Conservation (phyloP, 2,329 filamentous ascomycete species). For the Uncinocarpus reesii region DNA sequence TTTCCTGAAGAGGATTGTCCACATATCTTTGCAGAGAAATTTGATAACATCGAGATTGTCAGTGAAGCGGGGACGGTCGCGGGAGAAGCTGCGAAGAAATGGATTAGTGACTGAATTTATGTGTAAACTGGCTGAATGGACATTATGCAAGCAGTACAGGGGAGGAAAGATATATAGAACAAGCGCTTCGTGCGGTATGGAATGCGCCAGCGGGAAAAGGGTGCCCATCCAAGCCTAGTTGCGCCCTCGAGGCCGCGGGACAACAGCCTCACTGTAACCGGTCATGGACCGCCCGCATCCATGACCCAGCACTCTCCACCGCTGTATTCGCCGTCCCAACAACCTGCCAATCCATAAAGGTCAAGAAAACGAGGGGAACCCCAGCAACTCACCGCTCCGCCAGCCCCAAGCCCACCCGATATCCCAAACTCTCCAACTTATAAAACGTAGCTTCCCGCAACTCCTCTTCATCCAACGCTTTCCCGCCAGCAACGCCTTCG, state of each 20-base stretch:
- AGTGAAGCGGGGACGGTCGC: constrained; percentile 73
- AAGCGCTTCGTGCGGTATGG: no score
- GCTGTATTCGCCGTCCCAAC: no score
- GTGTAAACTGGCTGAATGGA: no score
- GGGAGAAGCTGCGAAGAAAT: constrained; percentile 28
- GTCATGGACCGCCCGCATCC: no score
- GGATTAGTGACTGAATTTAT: background rate
- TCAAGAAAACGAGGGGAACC: background rate
- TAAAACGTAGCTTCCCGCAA: constrained; percentile 76
- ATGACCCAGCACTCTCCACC: no score
- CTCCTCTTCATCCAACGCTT: constrained; percentile 50
- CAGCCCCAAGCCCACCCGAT: constrained; percentile 82
- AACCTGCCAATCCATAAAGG: no score
- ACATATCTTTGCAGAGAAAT: constrained; percentile 96
- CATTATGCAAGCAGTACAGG: no score
- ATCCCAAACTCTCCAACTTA: constrained; percentile 72
- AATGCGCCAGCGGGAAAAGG: no score
- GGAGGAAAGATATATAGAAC: no score
- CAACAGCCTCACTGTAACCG: no score
- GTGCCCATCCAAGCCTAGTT: no score
- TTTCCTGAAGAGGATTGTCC: constrained; percentile 88
- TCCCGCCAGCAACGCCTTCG: constrained; percentile 19
- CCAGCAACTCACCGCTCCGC: constrained; percentile 65
- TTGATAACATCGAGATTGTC: constrained; percentile 95
- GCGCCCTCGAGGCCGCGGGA: no score